Evolutionary conservation across 352 stramenopile species (phyloP), one percentile per base, ranked within the genome.

Genomic region (Globisporangium rhizosaccharum): DNA sequence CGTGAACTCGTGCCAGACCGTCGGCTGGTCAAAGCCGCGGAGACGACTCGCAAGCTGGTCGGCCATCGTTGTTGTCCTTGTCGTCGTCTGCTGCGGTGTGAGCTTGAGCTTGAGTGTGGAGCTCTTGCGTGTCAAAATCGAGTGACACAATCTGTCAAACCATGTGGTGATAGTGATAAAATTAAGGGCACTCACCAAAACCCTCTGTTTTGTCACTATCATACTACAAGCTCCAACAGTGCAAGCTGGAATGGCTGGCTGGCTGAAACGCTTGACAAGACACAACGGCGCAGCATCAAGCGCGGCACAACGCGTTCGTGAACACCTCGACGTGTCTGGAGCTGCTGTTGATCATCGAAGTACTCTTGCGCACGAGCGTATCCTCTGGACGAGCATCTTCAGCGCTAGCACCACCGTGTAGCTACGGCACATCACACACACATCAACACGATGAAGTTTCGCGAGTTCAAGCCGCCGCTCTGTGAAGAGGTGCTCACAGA

Each of bases 1-100:
- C 39, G 89, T 97, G 75, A 97, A 93, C 67, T 91, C 82, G 59
- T 93, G 82, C 84, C 84, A 93, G 51, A 93, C 84, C 18, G 84
- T 93, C 37, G 82, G 79, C 62, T 82, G 67, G 59, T 91, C 82
- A 56, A 93, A 91, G 64, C 84, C 84, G 9, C 77, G 39, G 12
- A 91, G 78, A 26, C 84, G 84, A 36, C 56, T 61, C 41, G 82
- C 72, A 52, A 92, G 75, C 41, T 81, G 67, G 25, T 90, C 73
- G 23, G 76, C 66, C 81, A 88, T 90, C 37, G 28, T 49, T 12
- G 30, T 47, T 2, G 44, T 57, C 15, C n/a, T 46, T 18, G 41
- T 54, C 2, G n/a, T 49, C 20, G 30, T 47, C 2, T 48, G 47
- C 1, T 30, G 23, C 15, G 15, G 41, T 18, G 18, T 30, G 41